These are phyloP conservation scores for Paraphoma chrysanthemicola DNA, from an alignment of 2,329 filamentous ascomycete genomes.

Conservation along the genomic window DNA sequence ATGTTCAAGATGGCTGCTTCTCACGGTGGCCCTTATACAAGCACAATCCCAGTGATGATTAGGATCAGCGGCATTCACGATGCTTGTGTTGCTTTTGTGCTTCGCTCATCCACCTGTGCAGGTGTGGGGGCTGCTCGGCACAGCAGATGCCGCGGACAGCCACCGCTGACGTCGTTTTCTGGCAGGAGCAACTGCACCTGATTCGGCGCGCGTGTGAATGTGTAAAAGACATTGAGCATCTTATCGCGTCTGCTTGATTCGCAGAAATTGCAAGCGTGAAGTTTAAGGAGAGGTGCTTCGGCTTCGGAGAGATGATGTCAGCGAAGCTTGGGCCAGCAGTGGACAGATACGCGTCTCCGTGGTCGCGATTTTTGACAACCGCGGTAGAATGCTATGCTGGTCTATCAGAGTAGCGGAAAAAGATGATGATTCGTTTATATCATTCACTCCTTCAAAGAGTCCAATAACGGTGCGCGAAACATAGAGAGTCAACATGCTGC, in stretches of 20 bases:
- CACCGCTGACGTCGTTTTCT: slow-evolving; percentile 35
- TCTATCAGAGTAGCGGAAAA: slow-evolving; percentile 9
- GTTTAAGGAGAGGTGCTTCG: slow-evolving; percentile 1
- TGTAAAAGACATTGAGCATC: slow-evolving; percentile 20
- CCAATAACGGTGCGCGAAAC: slow-evolving; percentile 6
- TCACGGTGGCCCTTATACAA: slow-evolving; percentile 2
- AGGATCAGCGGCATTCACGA: slow-evolving; percentile 4
- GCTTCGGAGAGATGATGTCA: slow-evolving; percentile 9
- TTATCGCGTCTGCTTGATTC: slow-evolving; percentile 16
- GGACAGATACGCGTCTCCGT: slow-evolving; percentile 7
- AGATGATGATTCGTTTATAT: slow-evolving; percentile 6
- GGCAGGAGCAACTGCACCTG: slow-evolving; percentile 22
- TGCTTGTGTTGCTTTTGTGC: slow-evolving; percentile 23
- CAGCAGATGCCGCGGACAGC: slow-evolving; percentile 19
- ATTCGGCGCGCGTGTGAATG: slow-evolving; percentile 12
- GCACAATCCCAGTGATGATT: slow-evolving; percentile 5
- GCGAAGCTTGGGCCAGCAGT: slow-evolving; percentile 12
- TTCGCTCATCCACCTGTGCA: slow-evolving; percentile 8
- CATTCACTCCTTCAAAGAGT: slow-evolving; percentile 10
- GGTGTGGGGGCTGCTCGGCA: slow-evolving; percentile 30
- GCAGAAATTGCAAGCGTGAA: background rate
- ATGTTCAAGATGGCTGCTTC: background rate
- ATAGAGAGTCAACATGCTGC: slow-evolving; percentile 18
- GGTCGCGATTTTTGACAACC: background rate
- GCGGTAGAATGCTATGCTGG: slow-evolving; percentile 7